phyloP scores from a whole-genome alignment of 1,139 yeast species.

The Diutina scorzettiae region DNA sequence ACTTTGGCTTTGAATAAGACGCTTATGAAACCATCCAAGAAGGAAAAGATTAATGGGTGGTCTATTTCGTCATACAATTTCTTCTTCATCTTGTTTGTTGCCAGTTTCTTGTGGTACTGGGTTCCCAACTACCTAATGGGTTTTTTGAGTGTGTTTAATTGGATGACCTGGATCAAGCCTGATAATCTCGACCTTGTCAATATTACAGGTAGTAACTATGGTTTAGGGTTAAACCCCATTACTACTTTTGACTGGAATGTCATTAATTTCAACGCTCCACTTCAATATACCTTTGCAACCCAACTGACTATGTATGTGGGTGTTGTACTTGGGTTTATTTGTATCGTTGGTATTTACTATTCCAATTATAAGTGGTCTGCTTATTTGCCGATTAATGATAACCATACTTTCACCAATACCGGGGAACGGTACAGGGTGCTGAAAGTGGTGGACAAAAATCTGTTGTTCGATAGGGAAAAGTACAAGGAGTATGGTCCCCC shows the following conservation, averaged over 20 bases:
- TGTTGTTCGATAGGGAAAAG: constrained; percentile 26
- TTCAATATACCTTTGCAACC: constrained; percentile 15
- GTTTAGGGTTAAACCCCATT: constrained; percentile 46
- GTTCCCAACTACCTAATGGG: constrained; percentile 40
- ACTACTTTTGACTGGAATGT: constrained; percentile 42
- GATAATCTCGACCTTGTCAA: constrained; percentile 39
- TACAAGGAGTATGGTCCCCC: constrained; percentile 43
- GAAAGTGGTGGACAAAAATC: constrained; percentile 24
- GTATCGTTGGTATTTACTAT: constrained; percentile 35
- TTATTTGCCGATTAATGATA: constrained; percentile 44
- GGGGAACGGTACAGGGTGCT: constrained; percentile 32
- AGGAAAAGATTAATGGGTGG: constrained; percentile 40
- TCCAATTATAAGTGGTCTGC: constrained; percentile 39
- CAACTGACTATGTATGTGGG: constrained; percentile 31
- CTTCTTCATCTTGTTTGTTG: constrained; percentile 23
- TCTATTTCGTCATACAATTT: constrained; percentile 31
- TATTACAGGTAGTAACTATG: constrained; percentile 39
- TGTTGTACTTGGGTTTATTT: constrained; percentile 26
- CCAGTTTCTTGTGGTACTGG: constrained; percentile 44
- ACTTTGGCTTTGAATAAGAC: constrained; percentile 45
- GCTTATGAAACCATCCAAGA: constrained; percentile 29
- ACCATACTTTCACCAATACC: constrained; percentile 33
- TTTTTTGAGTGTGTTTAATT: constrained; percentile 42
- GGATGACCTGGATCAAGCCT: constrained; percentile 58
- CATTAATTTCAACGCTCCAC: constrained; percentile 21